phyloP scores from a whole-genome alignment of 768 basidiomycete genomes.

The Panaeolus papilionaceus region DNA sequence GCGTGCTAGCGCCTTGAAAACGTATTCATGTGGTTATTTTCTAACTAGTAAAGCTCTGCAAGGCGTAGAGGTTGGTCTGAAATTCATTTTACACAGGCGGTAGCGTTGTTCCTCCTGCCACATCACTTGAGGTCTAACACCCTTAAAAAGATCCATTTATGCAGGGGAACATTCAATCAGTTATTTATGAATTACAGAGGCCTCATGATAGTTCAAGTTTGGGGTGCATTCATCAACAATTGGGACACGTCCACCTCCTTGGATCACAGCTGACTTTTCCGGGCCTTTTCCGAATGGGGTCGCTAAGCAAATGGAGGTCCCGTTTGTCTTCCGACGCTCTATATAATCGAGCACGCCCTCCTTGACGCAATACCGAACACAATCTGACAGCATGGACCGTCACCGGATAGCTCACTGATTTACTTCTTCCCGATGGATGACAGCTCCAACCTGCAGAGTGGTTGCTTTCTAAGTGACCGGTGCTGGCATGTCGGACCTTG shows the following conservation, averaged over 20 bases:
- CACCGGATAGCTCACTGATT: not conserved
- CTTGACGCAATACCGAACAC: not conserved
- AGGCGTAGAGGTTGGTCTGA: not conserved
- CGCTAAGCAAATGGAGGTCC: not conserved
- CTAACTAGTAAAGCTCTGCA: not conserved
- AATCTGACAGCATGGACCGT: constrained; percentile 3
- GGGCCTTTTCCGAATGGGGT: constrained; percentile 3
- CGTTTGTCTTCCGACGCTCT: constrained; percentile 2
- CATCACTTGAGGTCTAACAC: not conserved
- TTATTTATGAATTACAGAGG: not conserved
- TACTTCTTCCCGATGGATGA: not conserved
- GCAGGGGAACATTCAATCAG: not conserved
- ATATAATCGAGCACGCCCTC: not conserved
- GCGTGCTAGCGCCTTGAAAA: too few relatives aligned
- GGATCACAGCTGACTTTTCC: constrained; percentile 9
- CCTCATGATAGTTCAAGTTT: not conserved
- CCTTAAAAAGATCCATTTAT: not conserved
- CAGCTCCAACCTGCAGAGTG: not conserved
- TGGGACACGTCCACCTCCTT: not conserved
- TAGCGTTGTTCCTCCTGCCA: not conserved
- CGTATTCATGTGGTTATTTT: too few relatives aligned
- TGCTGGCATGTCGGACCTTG: not conserved
- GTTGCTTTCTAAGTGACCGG: not conserved
- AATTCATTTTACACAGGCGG: not conserved
- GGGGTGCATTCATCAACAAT: not conserved